These are phyloP conservation scores for Claviceps maximensis DNA, from an alignment of 2,329 filamentous ascomycete species.

Conservation along the genomic window DNA sequence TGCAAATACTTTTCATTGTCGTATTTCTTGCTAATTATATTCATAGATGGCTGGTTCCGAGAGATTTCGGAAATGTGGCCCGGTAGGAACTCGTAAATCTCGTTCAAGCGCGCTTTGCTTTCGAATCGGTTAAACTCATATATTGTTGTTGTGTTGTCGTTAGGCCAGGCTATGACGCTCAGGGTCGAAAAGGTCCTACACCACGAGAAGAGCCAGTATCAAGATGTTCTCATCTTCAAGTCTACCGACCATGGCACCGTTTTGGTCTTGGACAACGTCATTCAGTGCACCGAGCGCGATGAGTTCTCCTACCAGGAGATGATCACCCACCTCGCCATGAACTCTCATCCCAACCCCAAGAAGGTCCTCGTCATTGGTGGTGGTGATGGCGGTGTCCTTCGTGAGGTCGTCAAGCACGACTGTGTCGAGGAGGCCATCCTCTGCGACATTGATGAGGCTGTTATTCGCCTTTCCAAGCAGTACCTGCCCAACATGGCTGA, in stretches of 20 bases:
- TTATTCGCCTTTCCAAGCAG: conserved; percentile 96
- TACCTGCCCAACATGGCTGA: conserved; percentile 90
- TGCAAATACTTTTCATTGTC: background rate
- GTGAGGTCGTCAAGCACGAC: conserved; percentile 98
- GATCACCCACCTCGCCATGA: conserved; percentile 98
- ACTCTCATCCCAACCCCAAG: conserved; percentile 96
- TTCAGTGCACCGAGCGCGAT: conserved; percentile 96
- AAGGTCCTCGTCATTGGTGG: conserved; percentile 97
- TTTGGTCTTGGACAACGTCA: conserved; percentile 95
- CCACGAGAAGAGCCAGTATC: conserved; percentile 98
- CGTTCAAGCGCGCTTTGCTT: background rate
- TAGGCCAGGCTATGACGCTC: conserved; percentile 94
- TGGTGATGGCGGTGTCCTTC: conserved; percentile 92
- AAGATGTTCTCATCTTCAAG: conserved; percentile 98
- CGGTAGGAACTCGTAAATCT: conserved; percentile 24
- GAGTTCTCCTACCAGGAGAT: conserved; percentile 99
- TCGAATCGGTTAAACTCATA: conserved; percentile 4
- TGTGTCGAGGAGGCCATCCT: conserved; percentile 90
- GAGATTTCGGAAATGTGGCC: conserved; percentile 99
- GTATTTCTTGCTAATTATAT: background rate
- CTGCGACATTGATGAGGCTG: conserved; percentile 98
- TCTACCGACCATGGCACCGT: conserved; percentile 94
- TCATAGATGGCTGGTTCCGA: conserved; percentile 96
- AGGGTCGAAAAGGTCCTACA: conserved; percentile 96
- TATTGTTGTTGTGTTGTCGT: background rate